Evolutionary conservation across 2,329 filamentous ascomycete species (phyloP).

Genomic region (Fusarium xyrophilum): DNA sequence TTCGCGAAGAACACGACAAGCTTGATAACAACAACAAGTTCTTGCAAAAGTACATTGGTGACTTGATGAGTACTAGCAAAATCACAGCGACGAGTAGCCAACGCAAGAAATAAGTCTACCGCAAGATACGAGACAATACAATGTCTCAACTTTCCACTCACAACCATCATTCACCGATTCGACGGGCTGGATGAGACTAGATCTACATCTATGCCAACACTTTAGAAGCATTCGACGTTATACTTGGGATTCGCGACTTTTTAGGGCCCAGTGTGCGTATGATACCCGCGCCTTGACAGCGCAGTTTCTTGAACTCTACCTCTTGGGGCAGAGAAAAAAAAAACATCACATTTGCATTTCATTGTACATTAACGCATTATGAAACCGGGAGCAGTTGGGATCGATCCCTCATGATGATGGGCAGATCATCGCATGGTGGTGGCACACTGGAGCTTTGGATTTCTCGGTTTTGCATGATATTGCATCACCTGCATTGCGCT

Average conservation of each 20-base stretch:
- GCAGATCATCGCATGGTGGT: slow-evolving; percentile 33
- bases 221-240: slow-evolving; percentile 24
- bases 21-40: slow-evolving; percentile 97
- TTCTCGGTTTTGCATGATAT: slow-evolving; percentile 30
- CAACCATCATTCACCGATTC: slow-evolving; percentile 6
- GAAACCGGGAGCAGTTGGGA: slow-evolving; percentile 30
- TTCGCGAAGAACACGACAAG: slow-evolving; percentile 94
- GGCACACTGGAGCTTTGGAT: slow-evolving; percentile 35
- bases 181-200: slow-evolving; percentile 6
- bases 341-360: slow-evolving; percentile 23
- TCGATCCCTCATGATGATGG: slow-evolving; percentile 28
- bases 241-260: slow-evolving; percentile 33
- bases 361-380: slow-evolving; percentile 42
- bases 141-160: background rate
- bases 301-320: slow-evolving; percentile 29
- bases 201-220: slow-evolving; percentile 11
- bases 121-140: background rate
- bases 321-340: slow-evolving; percentile 12
- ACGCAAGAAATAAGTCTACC: slow-evolving; percentile 57
- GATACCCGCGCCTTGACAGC: slow-evolving; percentile 43
- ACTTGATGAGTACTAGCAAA: slow-evolving; percentile 87
- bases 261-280: slow-evolving; percentile 40
- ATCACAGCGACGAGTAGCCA: slow-evolving; percentile 66
- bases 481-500: slow-evolving; percentile 30
- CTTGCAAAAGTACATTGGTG: slow-evolving; percentile 96